Evolutionary conservation across 495 filamentous ascomycete species (phyloP).

Genomic region (Neurospora sp.): DNA sequence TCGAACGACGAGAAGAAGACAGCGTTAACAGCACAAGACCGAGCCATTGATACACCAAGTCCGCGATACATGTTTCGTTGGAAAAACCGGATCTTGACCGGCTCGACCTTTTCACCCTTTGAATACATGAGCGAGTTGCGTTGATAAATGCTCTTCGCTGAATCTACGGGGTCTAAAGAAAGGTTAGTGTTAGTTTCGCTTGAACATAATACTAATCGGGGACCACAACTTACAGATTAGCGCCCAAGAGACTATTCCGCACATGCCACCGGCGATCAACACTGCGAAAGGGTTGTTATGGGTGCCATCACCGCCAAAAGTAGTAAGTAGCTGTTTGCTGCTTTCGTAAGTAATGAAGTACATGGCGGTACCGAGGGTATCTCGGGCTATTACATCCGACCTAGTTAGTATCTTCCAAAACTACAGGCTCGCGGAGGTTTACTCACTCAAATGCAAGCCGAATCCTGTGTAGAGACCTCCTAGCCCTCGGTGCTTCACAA

Average conservation of each 20-base stretch:
- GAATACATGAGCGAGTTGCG: conserved; percentile 63
- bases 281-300: conserved; percentile 66
- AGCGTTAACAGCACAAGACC: conserved; percentile 63
- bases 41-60: conserved; percentile 67
- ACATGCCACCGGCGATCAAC: conserved; percentile 63
- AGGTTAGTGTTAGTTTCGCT: background rate
- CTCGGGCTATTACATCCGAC: conserved; percentile 44
- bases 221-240: conserved; percentile 45
- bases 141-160: conserved; percentile 75
- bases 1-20: conserved; percentile 75
- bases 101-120: conserved; percentile 45
- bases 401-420: conserved; percentile 1
- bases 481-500: conserved; percentile 68
- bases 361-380: conserved; percentile 79
- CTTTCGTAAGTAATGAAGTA: conserved; percentile 92
- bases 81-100: conserved; percentile 62
- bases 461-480: conserved; percentile 80
- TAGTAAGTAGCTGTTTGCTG: conserved; percentile 73
- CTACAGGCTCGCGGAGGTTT: background rate
- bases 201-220: background rate
- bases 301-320: conserved; percentile 53
- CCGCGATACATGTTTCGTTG: conserved; percentile 64
- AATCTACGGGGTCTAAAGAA: conserved; percentile 59
- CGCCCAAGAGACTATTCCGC: conserved; percentile 73
- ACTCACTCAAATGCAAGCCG: conserved; percentile 66